Percentiles rank a stretch among this genome's conserved stretches.
Conservation (phyloP, 495 filamentous ascomycete species). For the Patellaria atrata region DNA sequence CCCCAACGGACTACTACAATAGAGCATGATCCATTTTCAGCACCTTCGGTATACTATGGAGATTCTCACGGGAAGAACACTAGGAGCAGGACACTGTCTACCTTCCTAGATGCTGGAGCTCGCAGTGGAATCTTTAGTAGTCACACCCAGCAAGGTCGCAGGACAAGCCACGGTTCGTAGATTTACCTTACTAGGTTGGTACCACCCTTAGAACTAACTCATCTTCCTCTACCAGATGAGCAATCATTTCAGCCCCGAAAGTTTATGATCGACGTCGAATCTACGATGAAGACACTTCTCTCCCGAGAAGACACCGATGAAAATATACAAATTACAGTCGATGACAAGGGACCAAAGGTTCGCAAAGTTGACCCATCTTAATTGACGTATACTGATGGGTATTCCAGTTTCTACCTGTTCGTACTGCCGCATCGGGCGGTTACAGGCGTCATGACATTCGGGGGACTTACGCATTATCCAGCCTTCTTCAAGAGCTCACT, state of each 20-base stretch:
- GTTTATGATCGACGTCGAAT: slow-evolving; percentile 65
- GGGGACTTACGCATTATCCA: slow-evolving; percentile 91
- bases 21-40: slow-evolving; percentile 31
- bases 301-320: slow-evolving; percentile 77
- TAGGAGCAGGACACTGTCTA: slow-evolving; percentile 32
- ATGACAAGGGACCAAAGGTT: slow-evolving; percentile 89
- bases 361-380: slow-evolving; percentile 12
- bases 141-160: slow-evolving; percentile 7
- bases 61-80: slow-evolving; percentile 27
- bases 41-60: slow-evolving; percentile 35
- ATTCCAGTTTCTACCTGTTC: slow-evolving; percentile 56
- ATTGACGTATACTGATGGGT: slow-evolving; percentile 3
- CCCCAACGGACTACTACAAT: slow-evolving; percentile 17
- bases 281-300: slow-evolving; percentile 55
- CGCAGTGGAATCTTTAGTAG: slow-evolving; percentile 5
- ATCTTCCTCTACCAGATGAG: slow-evolving; percentile 34
- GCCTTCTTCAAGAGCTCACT: slow-evolving; percentile 83
- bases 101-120: slow-evolving; percentile 23
- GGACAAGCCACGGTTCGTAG: slow-evolving; percentile 19
- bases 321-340: slow-evolving; percentile 93
- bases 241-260: slow-evolving; percentile 39
- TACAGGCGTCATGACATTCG: slow-evolving; percentile 71
- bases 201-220: slow-evolving; percentile 1
- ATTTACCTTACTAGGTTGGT: background rate
- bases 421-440: slow-evolving; percentile 77